Conservation (phyloP, 768 basidiomycete genomes). For the Xerocomellus chrysenteron region DNA sequence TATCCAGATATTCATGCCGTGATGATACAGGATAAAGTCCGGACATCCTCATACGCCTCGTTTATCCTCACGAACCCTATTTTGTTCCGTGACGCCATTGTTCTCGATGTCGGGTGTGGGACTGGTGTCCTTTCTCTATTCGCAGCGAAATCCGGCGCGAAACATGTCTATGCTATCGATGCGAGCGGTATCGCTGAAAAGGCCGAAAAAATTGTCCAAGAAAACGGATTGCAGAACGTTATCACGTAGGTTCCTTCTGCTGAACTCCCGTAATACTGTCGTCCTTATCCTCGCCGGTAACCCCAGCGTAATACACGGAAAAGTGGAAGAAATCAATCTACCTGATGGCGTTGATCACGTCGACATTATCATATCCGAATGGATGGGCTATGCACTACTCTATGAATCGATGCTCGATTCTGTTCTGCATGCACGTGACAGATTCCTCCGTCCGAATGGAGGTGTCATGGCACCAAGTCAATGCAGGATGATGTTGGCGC, state of each 20-base stretch:
- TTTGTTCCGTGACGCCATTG: conserved; percentile 80
- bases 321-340: conserved; percentile 83
- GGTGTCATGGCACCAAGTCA: conserved; percentile 93
- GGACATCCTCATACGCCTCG: conserved; percentile 89
- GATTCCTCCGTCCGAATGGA: conserved; percentile 65
- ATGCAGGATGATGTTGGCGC: conserved; percentile 77
- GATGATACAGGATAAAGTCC: conserved; percentile 95
- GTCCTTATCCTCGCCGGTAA: conserved; percentile 7
- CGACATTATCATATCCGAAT: conserved; percentile 95
- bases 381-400: conserved; percentile 93
- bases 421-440: conserved; percentile 83
- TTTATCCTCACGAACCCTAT: conserved; percentile 84
- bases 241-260: conserved; percentile 52
- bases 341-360: conserved; percentile 74
- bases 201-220: conserved; percentile 74
- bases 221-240: conserved; percentile 66
- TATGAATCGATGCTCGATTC: conserved; percentile 99
- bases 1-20: conserved; percentile 84
- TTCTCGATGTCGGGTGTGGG: conserved; percentile 95
- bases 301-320: conserved; percentile 76
- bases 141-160: conserved; percentile 86
- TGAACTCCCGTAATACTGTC: neutral
- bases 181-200: conserved; percentile 81
- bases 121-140: conserved; percentile 92
- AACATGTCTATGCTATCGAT: conserved; percentile 88